Conservation (phyloP, 768 basidiomycete species). For the Amanita pseudoporphyria region DNA sequence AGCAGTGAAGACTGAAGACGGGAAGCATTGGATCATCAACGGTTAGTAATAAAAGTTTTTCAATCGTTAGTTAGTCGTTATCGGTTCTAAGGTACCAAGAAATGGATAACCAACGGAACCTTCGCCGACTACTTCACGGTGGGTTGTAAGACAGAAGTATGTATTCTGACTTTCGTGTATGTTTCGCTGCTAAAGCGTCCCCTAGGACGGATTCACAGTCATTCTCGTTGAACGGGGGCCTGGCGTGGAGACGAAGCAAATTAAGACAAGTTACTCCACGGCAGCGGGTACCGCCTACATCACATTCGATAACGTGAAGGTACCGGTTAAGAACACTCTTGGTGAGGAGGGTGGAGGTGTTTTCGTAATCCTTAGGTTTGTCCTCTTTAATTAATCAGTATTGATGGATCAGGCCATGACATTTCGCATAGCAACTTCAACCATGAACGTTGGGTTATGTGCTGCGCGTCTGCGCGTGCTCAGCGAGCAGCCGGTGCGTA, state of each 20-base stretch:
- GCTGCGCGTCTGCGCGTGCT: constrained; percentile 56
- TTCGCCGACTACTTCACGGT: constrained; percentile 59
- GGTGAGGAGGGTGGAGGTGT: constrained; percentile 33
- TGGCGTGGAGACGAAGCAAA: constrained; percentile 48
- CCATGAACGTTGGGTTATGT: constrained; percentile 93
- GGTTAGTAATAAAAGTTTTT: constrained; percentile 24
- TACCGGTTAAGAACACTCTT: constrained; percentile 81
- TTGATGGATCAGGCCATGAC: not conserved
- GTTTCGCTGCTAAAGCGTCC: constrained; percentile 8
- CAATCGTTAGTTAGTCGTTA: not conserved
- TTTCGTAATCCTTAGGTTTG: constrained; percentile 25
- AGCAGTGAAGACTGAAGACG: constrained; percentile 73
- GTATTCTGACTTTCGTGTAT: not conserved
- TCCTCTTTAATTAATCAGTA: not conserved
- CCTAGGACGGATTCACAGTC: constrained; percentile 61
- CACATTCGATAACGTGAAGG: constrained; percentile 77
- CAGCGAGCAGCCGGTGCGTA: constrained; percentile 23
- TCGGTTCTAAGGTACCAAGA: constrained; percentile 46
- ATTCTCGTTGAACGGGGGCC: constrained; percentile 63
- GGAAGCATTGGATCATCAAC: constrained; percentile 77
- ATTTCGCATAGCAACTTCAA: constrained; percentile 68
- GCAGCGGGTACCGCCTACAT: constrained; percentile 83
- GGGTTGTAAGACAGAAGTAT: constrained; percentile 55
- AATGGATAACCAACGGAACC: constrained; percentile 80
- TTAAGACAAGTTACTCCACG: constrained; percentile 62